phyloP scores from a whole-genome alignment of 1,139 yeast genomes.

The Lodderomyces parapsilosis region DNA sequence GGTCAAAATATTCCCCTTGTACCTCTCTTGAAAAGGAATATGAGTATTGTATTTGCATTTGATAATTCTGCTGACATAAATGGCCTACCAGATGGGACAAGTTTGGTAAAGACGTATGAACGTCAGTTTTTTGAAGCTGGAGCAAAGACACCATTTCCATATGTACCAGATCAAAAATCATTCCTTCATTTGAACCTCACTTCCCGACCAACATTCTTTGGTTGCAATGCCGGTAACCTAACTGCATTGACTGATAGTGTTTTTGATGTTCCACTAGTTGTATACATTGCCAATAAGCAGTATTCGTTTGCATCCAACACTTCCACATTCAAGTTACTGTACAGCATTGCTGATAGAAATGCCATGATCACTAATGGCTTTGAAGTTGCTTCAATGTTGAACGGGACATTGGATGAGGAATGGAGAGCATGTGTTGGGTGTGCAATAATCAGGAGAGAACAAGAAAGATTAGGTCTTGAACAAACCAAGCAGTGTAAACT shows the following conservation, averaged over 20 bases:
- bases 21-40: constrained; percentile 26
- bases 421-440: constrained; percentile 45
- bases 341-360: constrained; percentile 33
- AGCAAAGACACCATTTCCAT: constrained; percentile 29
- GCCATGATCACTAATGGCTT: constrained; percentile 42
- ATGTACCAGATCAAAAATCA: constrained; percentile 35
- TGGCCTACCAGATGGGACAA: constrained; percentile 37
- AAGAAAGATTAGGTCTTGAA: constrained; percentile 34
- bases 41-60: constrained; percentile 30
- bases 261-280: constrained; percentile 36
- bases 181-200: constrained; percentile 37
- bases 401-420: constrained; percentile 34
- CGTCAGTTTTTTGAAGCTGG: constrained; percentile 34
- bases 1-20: constrained; percentile 29
- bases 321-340: constrained; percentile 34
- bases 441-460: constrained; percentile 44
- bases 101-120: constrained; percentile 31
- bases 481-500: constrained; percentile 39
- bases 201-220: constrained; percentile 44
- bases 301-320: constrained; percentile 37
- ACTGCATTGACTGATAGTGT: constrained; percentile 34
- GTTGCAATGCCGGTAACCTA: constrained; percentile 41
- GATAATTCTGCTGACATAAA: constrained; percentile 31
- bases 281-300: constrained; percentile 43
- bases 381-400: constrained; percentile 29